Evolutionary conservation across 192 early-diverging fungal genomes (phyloP).

Genomic region (Coemansia aciculifera): DNA sequence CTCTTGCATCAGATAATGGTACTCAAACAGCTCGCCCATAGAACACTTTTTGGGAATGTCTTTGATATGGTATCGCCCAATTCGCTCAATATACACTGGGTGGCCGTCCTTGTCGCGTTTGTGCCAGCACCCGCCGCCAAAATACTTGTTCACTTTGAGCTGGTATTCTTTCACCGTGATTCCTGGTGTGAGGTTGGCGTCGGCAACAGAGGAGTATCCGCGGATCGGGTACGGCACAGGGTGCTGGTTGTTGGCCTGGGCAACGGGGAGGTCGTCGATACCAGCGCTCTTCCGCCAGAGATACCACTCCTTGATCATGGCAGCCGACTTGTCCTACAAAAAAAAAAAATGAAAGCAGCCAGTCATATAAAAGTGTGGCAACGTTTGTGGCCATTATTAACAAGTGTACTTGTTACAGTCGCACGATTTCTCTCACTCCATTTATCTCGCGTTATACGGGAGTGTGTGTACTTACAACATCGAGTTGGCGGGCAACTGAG

Average conservation of each 20-base stretch:
- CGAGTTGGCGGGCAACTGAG: slow-evolving; percentile 62
- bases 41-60: slow-evolving; percentile 62
- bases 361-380: neutral
- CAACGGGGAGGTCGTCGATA: slow-evolving; percentile 62
- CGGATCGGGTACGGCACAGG: slow-evolving; percentile 68
- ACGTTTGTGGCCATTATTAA: no score
- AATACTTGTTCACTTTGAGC: slow-evolving; percentile 61
- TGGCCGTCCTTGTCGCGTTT: slow-evolving; percentile 88
- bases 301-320: slow-evolving; percentile 61
- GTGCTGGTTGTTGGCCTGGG: slow-evolving; percentile 57
- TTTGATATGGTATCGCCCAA: slow-evolving; percentile 72
- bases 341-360: neutral
- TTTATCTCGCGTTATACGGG: neutral
- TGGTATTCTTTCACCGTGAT: slow-evolving; percentile 65
- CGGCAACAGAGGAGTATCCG: slow-evolving; percentile 63
- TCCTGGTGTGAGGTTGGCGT: slow-evolving; percentile 62
- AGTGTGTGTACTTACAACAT: slow-evolving; percentile 56
- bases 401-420: no score
- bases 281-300: slow-evolving; percentile 63
- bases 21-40: slow-evolving; percentile 63
- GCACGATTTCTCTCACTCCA: neutral
- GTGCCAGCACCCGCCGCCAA: slow-evolving; percentile 78
- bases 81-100: slow-evolving; percentile 89
- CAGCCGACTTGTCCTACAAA: slow-evolving; percentile 59
- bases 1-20: slow-evolving; percentile 71